Conservation (phyloP, 148 eudicot species). For the Silene latifolia region DNA sequence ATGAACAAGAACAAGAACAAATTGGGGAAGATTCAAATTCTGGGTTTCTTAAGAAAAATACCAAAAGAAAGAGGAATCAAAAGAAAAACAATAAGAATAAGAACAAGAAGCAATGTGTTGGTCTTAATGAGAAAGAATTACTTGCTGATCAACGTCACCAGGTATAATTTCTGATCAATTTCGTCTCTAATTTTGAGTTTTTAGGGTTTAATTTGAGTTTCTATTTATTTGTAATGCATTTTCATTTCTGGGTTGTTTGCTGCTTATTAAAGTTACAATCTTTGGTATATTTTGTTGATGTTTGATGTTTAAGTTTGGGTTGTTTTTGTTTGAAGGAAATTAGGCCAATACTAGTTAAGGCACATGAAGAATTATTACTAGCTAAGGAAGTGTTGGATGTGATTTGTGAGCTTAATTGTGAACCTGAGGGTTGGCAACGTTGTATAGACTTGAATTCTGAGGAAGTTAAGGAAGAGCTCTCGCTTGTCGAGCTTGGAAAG, state of each 20-base stretch:
- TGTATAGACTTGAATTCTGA: constrained; percentile 18
- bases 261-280: neutral
- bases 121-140: constrained; percentile 60
- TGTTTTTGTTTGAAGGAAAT: constrained; percentile 50
- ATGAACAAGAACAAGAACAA: neutral
- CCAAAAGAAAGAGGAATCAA: constrained; percentile 51
- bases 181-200: neutral
- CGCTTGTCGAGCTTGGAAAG: constrained; percentile 58
- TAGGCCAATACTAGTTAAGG: constrained; percentile 56
- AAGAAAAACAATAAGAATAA: constrained; percentile 28
- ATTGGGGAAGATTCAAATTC: constrained; percentile 8
- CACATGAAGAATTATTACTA: constrained; percentile 58
- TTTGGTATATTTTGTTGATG: neutral
- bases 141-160: constrained; percentile 76
- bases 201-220: neutral
- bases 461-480: constrained; percentile 27
- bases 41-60: constrained; percentile 17
- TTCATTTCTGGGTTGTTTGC: neutral
- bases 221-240: neutral
- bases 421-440: constrained; percentile 30
- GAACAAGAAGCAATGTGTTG: constrained; percentile 24
- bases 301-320: neutral
- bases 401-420: constrained; percentile 50
- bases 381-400: constrained; percentile 42
- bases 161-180: constrained; percentile 29